These are phyloP conservation scores for Hypoxylon sp. DNA, from an alignment of 2,329 filamentous ascomycete genomes.

Conservation along the genomic window DNA sequence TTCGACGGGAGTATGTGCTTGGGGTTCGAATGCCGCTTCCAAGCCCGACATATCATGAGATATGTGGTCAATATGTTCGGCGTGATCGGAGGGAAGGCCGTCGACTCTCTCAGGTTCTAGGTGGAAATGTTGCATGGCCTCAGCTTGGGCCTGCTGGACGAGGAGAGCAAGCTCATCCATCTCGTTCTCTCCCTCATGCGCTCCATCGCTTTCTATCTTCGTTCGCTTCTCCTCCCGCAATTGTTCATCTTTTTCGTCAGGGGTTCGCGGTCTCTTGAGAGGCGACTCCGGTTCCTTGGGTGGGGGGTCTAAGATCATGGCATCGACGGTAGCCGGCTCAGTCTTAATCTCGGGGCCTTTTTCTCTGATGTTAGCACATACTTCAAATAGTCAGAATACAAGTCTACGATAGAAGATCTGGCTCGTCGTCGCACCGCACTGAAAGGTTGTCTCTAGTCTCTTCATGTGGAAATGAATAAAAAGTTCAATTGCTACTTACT, in stretches of 20 bases:
- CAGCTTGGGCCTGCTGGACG: constrained; percentile 52
- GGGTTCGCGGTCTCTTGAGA: constrained; percentile 51
- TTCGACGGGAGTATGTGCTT: constrained; percentile 36
- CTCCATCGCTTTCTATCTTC: constrained; percentile 48
- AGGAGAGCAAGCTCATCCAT: constrained; percentile 51
- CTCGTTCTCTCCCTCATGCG: constrained; percentile 42
- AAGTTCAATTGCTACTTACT: constrained; percentile 34
- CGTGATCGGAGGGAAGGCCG: constrained; percentile 34
- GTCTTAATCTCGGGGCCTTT: constrained; percentile 53
- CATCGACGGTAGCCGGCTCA: constrained; percentile 47
- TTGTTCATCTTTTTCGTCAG: constrained; percentile 41
- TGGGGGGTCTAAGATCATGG: constrained; percentile 47
- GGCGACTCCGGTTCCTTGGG: constrained; percentile 44
- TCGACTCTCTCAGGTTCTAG: constrained; percentile 43
- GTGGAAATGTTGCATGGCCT: constrained; percentile 51
- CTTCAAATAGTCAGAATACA: neutral
- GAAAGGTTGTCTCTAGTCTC: neutral
- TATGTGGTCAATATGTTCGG: constrained; percentile 24
- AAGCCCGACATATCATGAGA: constrained; percentile 26
- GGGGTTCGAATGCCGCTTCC: constrained; percentile 41
- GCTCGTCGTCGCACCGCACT: neutral
- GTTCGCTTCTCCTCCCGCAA: constrained; percentile 51
- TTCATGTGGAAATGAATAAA: neutral
- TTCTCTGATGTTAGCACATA: constrained; percentile 29
- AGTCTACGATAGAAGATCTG: neutral